phyloP scores from a whole-genome alignment of 2,329 filamentous ascomycete species.

The Beauveria sp. region DNA sequence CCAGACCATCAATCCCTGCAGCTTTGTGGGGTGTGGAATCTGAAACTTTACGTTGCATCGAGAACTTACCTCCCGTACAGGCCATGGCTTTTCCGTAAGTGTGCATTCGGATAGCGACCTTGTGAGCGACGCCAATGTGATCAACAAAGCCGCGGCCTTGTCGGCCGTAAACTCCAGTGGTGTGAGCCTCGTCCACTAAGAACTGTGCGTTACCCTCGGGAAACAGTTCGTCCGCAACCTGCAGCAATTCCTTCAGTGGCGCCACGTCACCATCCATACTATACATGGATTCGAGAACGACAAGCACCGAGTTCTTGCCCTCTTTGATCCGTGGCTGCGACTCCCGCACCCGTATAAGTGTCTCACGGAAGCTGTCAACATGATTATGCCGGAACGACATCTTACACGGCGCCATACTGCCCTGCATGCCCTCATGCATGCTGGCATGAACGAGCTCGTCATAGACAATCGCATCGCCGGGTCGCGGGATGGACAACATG shows the following conservation, averaged over 20 bases:
- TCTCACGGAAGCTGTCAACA: slow-evolving; percentile 31
- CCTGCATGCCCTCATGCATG: slow-evolving; percentile 1
- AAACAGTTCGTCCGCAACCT: slow-evolving; percentile 23
- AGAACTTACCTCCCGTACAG: slow-evolving; percentile 22
- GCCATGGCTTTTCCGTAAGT: slow-evolving; percentile 45
- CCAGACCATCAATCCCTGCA: neutral
- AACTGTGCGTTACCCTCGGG: slow-evolving; percentile 33
- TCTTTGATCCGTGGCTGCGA: slow-evolving; percentile 21
- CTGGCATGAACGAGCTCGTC: slow-evolving; percentile 9
- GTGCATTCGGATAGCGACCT: slow-evolving; percentile 40
- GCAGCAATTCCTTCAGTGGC: slow-evolving; percentile 28
- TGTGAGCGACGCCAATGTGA: slow-evolving; percentile 37
- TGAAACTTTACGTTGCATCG: neutral
- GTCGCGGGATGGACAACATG: neutral
- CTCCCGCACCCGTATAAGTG: slow-evolving; percentile 22
- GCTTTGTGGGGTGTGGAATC: neutral
- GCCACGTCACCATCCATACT: slow-evolving; percentile 38
- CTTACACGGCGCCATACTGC: neutral
- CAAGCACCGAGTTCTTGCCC: slow-evolving; percentile 25
- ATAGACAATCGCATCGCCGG: slow-evolving; percentile 3
- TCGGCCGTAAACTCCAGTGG: slow-evolving; percentile 40
- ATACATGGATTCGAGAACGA: slow-evolving; percentile 32
- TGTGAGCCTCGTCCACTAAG: slow-evolving; percentile 48
- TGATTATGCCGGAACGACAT: slow-evolving; percentile 8
- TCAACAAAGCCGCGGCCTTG: slow-evolving; percentile 41